Conservation (phyloP, 23 red algal species). For the Agarophyton chilense region DNA sequence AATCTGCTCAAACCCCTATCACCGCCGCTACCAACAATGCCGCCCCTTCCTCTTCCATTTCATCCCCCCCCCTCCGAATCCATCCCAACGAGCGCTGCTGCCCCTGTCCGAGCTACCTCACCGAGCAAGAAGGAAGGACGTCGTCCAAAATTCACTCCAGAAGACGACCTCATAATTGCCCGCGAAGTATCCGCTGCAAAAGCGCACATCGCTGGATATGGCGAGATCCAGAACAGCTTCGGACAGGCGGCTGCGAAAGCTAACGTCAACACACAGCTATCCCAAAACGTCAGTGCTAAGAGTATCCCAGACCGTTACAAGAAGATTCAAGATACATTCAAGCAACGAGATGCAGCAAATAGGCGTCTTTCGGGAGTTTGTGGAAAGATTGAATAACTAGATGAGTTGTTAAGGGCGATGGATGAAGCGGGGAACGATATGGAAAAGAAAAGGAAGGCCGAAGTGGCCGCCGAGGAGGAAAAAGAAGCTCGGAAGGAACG, state of each 20-base stretch:
- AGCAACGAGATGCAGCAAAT: neutral
- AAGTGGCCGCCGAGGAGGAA: neutral
- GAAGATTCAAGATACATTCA: neutral
- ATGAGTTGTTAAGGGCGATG: neutral
- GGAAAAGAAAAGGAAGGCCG: neutral
- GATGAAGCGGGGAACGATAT: neutral
- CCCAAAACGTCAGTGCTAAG: neutral
- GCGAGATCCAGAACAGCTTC: neutral
- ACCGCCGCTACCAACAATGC: too few species aligned
- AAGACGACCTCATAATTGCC: neutral
- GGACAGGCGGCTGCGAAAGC: neutral
- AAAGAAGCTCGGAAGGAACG: too few species aligned
- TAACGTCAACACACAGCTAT: neutral
- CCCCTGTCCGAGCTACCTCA: too few species aligned
- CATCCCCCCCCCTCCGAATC: too few species aligned
- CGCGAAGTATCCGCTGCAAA: neutral
- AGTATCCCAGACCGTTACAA: neutral
- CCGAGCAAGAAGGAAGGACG: conserved; percentile 20
- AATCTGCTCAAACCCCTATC: too few species aligned
- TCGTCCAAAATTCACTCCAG: neutral
- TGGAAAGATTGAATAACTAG: neutral
- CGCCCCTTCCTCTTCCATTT: too few species aligned
- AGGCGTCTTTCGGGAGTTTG: neutral
- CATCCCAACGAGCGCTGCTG: too few species aligned
- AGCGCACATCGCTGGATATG: conserved; percentile 7